Percentiles rank a stretch among this genome's conserved stretches.
Conservation (phyloP, 306 rosid genomes). For the Gillenia trifoliata region DNA sequence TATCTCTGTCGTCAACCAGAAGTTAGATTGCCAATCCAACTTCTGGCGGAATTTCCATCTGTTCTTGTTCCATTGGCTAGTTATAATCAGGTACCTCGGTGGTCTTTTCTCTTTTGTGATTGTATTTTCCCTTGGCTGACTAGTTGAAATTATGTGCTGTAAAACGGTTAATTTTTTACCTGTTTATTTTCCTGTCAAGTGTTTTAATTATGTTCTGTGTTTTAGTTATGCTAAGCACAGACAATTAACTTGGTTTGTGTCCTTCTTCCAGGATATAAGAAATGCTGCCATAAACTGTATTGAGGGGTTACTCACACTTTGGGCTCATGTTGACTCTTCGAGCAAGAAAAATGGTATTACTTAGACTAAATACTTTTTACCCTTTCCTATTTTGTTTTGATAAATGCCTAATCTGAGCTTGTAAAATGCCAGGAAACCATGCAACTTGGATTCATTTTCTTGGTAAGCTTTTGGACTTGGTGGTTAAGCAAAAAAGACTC, state of each 20-base stretch:
- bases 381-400: background rate
- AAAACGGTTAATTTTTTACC: background rate
- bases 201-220: background rate
- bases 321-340: slow-evolving; percentile 53
- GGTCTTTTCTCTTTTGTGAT: background rate
- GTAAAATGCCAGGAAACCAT: slow-evolving; percentile 51
- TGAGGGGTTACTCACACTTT: slow-evolving; percentile 47
- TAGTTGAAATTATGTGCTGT: background rate
- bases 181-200: slow-evolving; percentile 1
- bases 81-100: slow-evolving; percentile 46
- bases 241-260: background rate
- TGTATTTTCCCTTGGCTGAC: slow-evolving; percentile 8
- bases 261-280: slow-evolving; percentile 52
- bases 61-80: slow-evolving; percentile 74
- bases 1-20: slow-evolving; percentile 58
- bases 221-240: slow-evolving; percentile 5
- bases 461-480: slow-evolving; percentile 52
- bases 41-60: slow-evolving; percentile 70
- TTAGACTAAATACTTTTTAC: slow-evolving; percentile 2
- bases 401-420: slow-evolving; percentile 14
- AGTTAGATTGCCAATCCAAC: slow-evolving; percentile 51
- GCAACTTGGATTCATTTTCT: slow-evolving; percentile 60
- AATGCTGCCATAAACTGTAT: slow-evolving; percentile 71
- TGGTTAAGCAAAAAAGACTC: slow-evolving; percentile 69
- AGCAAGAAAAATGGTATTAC: slow-evolving; percentile 82